Conservation (phyloP, 495 filamentous ascomycete species). For the Stereocaulon alpinum region DNA sequence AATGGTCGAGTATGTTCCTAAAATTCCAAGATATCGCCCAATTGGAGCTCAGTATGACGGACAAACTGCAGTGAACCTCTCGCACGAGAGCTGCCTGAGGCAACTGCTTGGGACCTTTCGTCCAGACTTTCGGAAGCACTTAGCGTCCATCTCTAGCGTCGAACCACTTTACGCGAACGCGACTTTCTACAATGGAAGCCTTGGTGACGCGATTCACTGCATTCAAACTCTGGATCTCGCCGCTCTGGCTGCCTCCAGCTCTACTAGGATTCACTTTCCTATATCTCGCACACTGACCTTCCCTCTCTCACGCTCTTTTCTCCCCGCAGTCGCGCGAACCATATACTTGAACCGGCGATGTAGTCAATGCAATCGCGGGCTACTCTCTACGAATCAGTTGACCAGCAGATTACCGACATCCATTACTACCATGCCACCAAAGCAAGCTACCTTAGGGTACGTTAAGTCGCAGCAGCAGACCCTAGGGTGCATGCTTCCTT, state of each 20-base stretch:
- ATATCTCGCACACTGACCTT: not conserved
- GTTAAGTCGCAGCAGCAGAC: constrained; percentile 71
- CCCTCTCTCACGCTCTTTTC: not conserved
- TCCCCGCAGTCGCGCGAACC: not conserved
- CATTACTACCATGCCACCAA: constrained; percentile 29
- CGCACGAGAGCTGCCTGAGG: too few species aligned
- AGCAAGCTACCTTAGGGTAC: constrained; percentile 91
- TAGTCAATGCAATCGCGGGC: not conserved
- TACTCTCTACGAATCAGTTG: not conserved
- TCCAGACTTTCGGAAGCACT: too few species aligned
- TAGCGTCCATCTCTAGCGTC: not conserved
- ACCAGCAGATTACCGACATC: not conserved
- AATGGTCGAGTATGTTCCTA: too few species aligned
- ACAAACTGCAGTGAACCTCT: too few species aligned
- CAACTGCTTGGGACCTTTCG: too few species aligned
- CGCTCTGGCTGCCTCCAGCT: not conserved
- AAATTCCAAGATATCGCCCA: too few species aligned
- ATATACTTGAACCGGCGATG: not conserved
- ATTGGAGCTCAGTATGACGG: too few species aligned
- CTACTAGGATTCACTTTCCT: not conserved
- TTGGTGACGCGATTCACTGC: not conserved
- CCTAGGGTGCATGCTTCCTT: constrained; percentile 57
- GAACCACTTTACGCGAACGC: constrained; percentile 1
- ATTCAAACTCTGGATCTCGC: not conserved
- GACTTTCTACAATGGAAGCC: too few species aligned